phyloP scores from a whole-genome alignment of 139 green algal species.

The Chlorella sp. region DNA sequence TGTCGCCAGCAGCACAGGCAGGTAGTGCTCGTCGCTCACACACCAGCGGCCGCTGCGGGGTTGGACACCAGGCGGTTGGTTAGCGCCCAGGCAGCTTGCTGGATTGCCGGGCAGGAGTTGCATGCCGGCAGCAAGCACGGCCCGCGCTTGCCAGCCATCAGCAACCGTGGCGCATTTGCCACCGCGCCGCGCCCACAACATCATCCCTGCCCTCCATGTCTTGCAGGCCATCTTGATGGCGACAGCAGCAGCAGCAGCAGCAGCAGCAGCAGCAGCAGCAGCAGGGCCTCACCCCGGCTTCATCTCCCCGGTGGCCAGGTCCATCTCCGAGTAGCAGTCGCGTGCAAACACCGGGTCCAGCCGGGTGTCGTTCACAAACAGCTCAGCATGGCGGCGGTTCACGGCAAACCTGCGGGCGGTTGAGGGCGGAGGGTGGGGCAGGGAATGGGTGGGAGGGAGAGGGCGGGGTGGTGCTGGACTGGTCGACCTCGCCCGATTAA shows the following conservation, averaged over 20 bases:
- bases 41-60: slow-evolving; percentile 28
- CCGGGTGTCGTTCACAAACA: neutral
- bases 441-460: neutral
- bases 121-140: no score
- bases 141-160: no score
- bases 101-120: no score
- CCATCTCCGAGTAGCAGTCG: neutral
- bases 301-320: neutral
- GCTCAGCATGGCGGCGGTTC: slow-evolving; percentile 9
- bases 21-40: slow-evolving; percentile 23
- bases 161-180: no score
- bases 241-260: no score
- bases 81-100: neutral
- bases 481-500: no score
- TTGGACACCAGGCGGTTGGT: neutral
- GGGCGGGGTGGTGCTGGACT: no score
- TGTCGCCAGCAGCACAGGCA: neutral
- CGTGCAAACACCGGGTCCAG: neutral
- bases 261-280: no score
- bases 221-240: no score
- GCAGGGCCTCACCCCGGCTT: neutral
- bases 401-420: neutral
- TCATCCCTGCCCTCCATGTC: no score
- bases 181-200: no score
- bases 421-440: neutral